Evolutionary conservation across 768 basidiomycete species (phyloP).

Genomic region (Termitomyces titanicus): DNA sequence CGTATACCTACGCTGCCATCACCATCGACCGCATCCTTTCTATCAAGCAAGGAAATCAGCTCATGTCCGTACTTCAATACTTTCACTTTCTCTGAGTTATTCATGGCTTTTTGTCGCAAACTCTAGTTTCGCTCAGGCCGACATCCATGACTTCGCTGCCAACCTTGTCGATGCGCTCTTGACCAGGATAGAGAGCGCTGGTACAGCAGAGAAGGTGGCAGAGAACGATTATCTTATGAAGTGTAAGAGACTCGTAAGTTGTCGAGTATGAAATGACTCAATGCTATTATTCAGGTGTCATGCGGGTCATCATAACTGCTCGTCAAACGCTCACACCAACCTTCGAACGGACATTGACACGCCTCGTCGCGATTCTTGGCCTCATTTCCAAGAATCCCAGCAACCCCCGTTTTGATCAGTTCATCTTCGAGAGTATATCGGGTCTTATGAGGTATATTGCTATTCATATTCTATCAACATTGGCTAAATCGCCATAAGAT

Average conservation of each 20-base stretch:
- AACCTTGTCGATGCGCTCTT: slow-evolving; percentile 71
- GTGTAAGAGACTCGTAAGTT: slow-evolving; percentile 49
- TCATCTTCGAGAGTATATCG: slow-evolving; percentile 95
- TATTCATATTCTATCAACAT: not conserved
- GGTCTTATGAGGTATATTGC: slow-evolving; percentile 73
- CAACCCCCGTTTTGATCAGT: slow-evolving; percentile 97
- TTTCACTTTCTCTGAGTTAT: not conserved
- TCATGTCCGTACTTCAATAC: slow-evolving; percentile 54
- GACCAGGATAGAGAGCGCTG: slow-evolving; percentile 71
- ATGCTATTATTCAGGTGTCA: slow-evolving; percentile 57
- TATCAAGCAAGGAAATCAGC: slow-evolving; percentile 75
- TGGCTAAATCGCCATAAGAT: slow-evolving; percentile 40
- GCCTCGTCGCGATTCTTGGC: slow-evolving; percentile 80
- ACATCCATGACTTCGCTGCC: slow-evolving; percentile 81
- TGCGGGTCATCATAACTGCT: slow-evolving; percentile 91
- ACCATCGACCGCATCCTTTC: slow-evolving; percentile 95
- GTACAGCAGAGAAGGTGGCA: slow-evolving; percentile 86
- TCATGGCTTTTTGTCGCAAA: not conserved
- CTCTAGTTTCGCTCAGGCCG: slow-evolving; percentile 78
- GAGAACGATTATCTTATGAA: slow-evolving; percentile 99
- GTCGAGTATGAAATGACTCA: not conserved
- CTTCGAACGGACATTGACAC: slow-evolving; percentile 61
- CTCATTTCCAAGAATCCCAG: slow-evolving; percentile 93
- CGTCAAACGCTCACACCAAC: slow-evolving; percentile 69
- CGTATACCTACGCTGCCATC: slow-evolving; percentile 94